Evolutionary conservation across 2,329 filamentous ascomycete species (phyloP).

Genomic region (Chaetomium sp.): DNA sequence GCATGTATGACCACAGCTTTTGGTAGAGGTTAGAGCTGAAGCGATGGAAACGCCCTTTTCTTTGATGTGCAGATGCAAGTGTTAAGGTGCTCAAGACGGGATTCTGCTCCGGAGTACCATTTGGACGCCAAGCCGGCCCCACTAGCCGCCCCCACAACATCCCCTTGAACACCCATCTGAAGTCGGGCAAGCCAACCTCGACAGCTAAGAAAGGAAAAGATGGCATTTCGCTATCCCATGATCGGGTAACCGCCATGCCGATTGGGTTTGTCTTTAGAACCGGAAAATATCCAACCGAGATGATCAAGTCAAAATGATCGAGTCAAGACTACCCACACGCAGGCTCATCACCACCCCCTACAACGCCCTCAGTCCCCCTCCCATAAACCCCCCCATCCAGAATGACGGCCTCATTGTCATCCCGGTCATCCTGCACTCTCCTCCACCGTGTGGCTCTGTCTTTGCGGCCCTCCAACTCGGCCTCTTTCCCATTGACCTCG

Average conservation of each 20-base stretch:
- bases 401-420: slow-evolving; percentile 53
- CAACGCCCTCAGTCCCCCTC: slow-evolving; percentile 20
- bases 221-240: no score
- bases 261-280: no score
- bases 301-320: no score
- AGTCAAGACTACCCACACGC: slow-evolving; percentile 28
- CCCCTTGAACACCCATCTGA: neutral
- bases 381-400: slow-evolving; percentile 51
- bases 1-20: no score
- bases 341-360: slow-evolving; percentile 32
- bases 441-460: slow-evolving; percentile 46
- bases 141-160: neutral
- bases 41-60: no score
- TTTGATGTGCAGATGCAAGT: no score
- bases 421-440: slow-evolving; percentile 53
- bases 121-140: slow-evolving; percentile 2
- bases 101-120: no score
- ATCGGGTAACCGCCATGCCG: no score
- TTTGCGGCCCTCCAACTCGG: slow-evolving; percentile 36
- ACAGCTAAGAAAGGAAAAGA: neutral
- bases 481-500: slow-evolving; percentile 47
- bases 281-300: no score
- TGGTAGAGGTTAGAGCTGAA: no score
- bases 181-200: neutral
- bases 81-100: no score